phyloP scores from a whole-genome alignment of 495 filamentous ascomycete species.

The Hypoxylon lienhwacheense region DNA sequence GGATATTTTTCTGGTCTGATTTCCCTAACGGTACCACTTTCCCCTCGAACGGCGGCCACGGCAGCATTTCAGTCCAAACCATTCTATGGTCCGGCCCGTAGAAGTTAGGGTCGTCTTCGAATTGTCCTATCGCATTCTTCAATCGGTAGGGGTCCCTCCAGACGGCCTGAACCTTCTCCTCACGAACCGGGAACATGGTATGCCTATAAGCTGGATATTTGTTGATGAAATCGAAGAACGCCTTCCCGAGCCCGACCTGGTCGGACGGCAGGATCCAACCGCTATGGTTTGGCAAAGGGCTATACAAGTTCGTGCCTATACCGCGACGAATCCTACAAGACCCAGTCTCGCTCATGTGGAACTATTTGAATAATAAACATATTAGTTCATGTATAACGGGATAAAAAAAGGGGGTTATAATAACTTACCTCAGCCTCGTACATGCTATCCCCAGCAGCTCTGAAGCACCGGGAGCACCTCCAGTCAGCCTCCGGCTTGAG shows the following conservation, averaged over 20 bases:
- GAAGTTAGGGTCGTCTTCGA: slow-evolving; percentile 16
- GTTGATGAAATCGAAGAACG: slow-evolving; percentile 11
- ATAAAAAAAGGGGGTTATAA: too few relatives aligned
- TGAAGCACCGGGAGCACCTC: slow-evolving; percentile 26
- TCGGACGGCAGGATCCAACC: slow-evolving; percentile 12
- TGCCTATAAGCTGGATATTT: slow-evolving; percentile 10
- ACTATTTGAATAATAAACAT: background rate
- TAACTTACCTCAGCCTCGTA: slow-evolving; percentile 11
- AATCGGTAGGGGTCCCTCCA: background rate
- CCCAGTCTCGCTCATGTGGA: slow-evolving; percentile 4
- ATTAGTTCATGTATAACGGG: background rate
- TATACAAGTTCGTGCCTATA: background rate
- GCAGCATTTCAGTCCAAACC: background rate
- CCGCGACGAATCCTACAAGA: slow-evolving; percentile 21
- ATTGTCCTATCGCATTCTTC: background rate
- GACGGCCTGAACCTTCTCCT: background rate
- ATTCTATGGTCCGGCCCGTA: background rate
- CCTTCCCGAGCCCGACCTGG: slow-evolving; percentile 4
- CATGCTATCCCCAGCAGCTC: slow-evolving; percentile 3
- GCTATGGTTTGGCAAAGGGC: slow-evolving; percentile 15
- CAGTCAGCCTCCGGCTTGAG: slow-evolving; percentile 6
- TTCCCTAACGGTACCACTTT: background rate
- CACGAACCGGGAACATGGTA: slow-evolving; percentile 22
- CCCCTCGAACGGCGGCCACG: slow-evolving; percentile 21
- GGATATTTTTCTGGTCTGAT: background rate